Evolutionary conservation across 2,329 filamentous ascomycete species (phyloP).

Genomic region (Graphilbum ipis-grandicollis): DNA sequence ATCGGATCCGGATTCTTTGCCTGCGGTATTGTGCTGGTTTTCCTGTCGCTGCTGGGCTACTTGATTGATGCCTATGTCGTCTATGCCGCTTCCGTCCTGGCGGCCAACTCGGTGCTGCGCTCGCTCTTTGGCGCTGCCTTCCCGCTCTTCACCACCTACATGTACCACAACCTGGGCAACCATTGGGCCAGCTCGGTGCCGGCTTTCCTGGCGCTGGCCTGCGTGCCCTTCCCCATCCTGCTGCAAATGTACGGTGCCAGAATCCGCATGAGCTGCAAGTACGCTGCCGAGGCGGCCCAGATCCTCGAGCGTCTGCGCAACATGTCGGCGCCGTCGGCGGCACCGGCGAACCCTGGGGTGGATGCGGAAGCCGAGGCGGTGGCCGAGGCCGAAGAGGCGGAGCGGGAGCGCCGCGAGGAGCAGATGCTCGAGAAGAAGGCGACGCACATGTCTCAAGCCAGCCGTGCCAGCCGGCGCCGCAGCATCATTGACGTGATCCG

Average conservation of each 20-base stretch:
- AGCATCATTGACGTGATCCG: neutral
- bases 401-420: neutral
- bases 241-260: slow-evolving; percentile 54
- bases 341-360: no score
- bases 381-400: slow-evolving; percentile 1
- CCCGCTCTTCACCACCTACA: slow-evolving; percentile 50
- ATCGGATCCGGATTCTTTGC: slow-evolving; percentile 21
- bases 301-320: slow-evolving; percentile 32
- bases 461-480: neutral
- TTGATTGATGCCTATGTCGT: slow-evolving; percentile 56
- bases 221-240: slow-evolving; percentile 57
- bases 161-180: slow-evolving; percentile 44
- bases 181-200: slow-evolving; percentile 63
- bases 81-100: slow-evolving; percentile 59
- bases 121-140: slow-evolving; percentile 57
- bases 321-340: no score
- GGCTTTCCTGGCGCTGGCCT: slow-evolving; percentile 55
- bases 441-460: neutral
- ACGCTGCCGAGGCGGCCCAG: slow-evolving; percentile 45
- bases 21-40: slow-evolving; percentile 39
- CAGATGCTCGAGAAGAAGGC: slow-evolving; percentile 1
- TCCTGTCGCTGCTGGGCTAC: slow-evolving; percentile 49
- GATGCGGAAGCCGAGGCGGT: no score
- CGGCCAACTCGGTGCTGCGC: slow-evolving; percentile 54
- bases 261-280: slow-evolving; percentile 54